These are phyloP conservation scores for Fusarium sp. DNA, from an alignment of 2,329 filamentous ascomycete genomes.

Conservation along the genomic window DNA sequence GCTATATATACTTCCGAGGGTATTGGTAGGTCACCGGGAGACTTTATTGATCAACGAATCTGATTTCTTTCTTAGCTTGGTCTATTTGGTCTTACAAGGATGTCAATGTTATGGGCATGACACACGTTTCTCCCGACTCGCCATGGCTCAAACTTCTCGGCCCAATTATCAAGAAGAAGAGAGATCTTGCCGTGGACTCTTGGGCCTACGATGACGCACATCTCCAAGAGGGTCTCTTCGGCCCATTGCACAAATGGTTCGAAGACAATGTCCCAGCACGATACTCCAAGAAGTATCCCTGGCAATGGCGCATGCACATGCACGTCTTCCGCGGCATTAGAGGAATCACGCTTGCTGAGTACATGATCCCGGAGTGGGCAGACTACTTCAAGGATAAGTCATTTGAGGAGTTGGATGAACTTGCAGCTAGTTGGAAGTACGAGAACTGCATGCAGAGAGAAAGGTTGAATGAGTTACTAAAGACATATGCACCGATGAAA, in stretches of 20 bases:
- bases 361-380: conserved; percentile 67
- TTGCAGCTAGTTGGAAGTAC: conserved; percentile 65
- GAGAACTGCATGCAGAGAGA: conserved; percentile 66
- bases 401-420: conserved; percentile 65
- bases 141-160: conserved; percentile 64
- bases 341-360: conserved; percentile 59
- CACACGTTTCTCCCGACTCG: conserved; percentile 60
- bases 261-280: conserved; percentile 59
- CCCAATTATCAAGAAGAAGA: conserved; percentile 68
- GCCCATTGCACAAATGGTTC: conserved; percentile 57
- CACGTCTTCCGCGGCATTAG: conserved; percentile 62
- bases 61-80: conserved; percentile 57
- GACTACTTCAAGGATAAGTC: conserved; percentile 65
- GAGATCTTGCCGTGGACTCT: conserved; percentile 64
- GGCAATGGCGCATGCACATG: conserved; percentile 62
- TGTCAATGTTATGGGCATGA: conserved; percentile 68
- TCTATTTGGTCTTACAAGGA: conserved; percentile 72
- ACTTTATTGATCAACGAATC: neutral
- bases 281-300: conserved; percentile 61
- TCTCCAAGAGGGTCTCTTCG: conserved; percentile 54
- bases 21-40: conserved; percentile 22
- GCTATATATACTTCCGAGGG: conserved; percentile 51
- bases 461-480: conserved; percentile 64
- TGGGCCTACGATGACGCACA: conserved; percentile 61
- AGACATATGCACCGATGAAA: conserved; percentile 56